Evolutionary conservation across 2,329 filamentous ascomycete species (phyloP).

Genomic region (Ophiocordyceps camponoti-leonardi): DNA sequence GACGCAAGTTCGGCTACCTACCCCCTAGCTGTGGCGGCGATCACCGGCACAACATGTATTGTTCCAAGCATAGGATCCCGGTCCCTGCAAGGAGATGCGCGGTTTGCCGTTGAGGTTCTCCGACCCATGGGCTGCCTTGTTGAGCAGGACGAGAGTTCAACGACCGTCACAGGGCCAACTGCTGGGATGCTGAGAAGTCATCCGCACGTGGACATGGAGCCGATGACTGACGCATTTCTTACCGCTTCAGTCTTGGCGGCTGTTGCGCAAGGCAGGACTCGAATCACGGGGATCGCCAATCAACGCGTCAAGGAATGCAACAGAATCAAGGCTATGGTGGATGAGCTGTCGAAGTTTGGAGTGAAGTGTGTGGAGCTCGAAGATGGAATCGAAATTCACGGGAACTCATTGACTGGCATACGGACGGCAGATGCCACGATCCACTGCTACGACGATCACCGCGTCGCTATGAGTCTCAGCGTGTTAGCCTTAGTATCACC

Average conservation of each 20-base stretch:
- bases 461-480: conserved; percentile 96
- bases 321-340: conserved; percentile 86
- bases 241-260: conserved; percentile 88
- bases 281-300: conserved; percentile 88
- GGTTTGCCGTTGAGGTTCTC: conserved; percentile 81
- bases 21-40: conserved; percentile 81
- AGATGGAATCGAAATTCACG: conserved; percentile 71
- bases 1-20: conserved; percentile 97
- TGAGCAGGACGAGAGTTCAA: conserved; percentile 67
- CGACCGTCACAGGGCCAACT: conserved; percentile 80
- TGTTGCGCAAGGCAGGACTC: conserved; percentile 67
- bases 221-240: conserved; percentile 97
- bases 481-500: conserved; percentile 63
- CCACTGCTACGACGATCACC: conserved; percentile 92
- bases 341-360: conserved; percentile 85
- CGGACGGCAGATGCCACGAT: conserved; percentile 47
- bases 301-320: conserved; percentile 98
- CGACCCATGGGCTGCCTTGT: conserved; percentile 88
- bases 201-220: conserved; percentile 86
- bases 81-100: conserved; percentile 86
- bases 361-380: conserved; percentile 75
- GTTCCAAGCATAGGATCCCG: conserved; percentile 88
- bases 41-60: conserved; percentile 89
- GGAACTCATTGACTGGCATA: conserved; percentile 29
- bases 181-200: conserved; percentile 58